Conservation (phyloP, 2,329 filamentous ascomycete species). For the Lomentospora prolificans region DNA sequence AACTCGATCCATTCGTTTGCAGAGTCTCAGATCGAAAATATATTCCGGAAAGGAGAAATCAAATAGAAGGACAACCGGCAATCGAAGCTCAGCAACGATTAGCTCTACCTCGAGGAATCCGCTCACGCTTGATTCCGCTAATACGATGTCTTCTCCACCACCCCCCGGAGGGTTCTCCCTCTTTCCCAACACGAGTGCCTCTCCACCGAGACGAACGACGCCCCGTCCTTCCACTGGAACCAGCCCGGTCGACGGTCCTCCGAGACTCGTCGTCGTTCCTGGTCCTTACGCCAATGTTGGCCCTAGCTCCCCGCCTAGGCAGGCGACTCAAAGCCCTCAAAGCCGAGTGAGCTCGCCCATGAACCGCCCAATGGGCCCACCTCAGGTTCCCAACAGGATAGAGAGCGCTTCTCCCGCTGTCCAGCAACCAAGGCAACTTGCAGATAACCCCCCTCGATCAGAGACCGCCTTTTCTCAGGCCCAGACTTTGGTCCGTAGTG, state of each 20-base stretch:
- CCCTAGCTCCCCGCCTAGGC: constrained; percentile 14
- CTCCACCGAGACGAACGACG: constrained; percentile 28
- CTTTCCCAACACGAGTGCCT: constrained; percentile 39
- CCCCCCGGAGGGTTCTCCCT: constrained; percentile 41
- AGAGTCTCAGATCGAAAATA: background rate
- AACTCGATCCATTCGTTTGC: background rate
- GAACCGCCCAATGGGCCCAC: constrained; percentile 9
- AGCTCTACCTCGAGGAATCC: too few species aligned
- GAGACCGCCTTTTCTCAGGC: constrained; percentile 43
- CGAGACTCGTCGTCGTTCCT: constrained; percentile 17
- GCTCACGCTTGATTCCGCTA: background rate
- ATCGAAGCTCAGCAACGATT: background rate
- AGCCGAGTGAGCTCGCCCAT: constrained; percentile 11
- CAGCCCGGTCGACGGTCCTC: constrained; percentile 7
- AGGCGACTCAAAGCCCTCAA: constrained; percentile 16
- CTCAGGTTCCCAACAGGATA: constrained; percentile 17
- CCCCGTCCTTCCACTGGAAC: constrained; percentile 12
- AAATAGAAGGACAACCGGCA: background rate
- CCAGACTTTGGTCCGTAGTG: constrained; percentile 31
- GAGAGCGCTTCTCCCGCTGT: constrained; percentile 18
- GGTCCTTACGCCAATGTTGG: constrained; percentile 15
- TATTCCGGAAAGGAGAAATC: background rate
- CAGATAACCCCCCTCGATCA: constrained; percentile 33
- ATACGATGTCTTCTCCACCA: constrained; percentile 1
- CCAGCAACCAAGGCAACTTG: constrained; percentile 30